Base-by-base conservation (phyloP, 805 yeast genomes). In the Tetrapisispora iriomotensis region DNA sequence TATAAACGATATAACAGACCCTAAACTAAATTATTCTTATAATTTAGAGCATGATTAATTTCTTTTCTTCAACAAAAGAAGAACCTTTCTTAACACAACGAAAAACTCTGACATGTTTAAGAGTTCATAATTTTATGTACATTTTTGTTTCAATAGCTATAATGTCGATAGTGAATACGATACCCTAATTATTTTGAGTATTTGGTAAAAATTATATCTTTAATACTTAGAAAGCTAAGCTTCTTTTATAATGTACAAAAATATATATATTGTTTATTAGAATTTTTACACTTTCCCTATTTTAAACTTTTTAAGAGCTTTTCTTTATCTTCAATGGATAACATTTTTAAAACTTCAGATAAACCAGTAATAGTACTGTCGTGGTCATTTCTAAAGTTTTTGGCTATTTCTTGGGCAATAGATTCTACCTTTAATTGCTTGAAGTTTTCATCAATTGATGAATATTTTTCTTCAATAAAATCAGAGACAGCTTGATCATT, bases 381-480 rank as follows among this genome's bases (percentile, higher is more conserved):
- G 62, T 72, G 66, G 59, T 75, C 77, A 44, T 62, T 62, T 66
- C 77, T 73, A 48, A 76, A 67, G 41, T 77, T 62, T 48, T 71
- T 71, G 33, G 82, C 77, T 53, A 83, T 64, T 33, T 72, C 75
- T 58, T 75, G 77, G 47, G 81, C 81, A 45, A 77, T 72, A 30
- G 74, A 67, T 57, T 82, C 92, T 38, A 70, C 62, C 65, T 77
- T 79, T 64, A 83, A 68, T 46, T 74, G 73, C 55, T 71, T 78
- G 51, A 83, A 68, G 49, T 68, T 69, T 36, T 71, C 65, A 44
- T 81, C 81, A 44, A 85, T 68, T 41, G 70, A 58, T 40, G 70
- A 67, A 56, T 78, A 87, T 64, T 82, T 78, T 49, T 76, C 79
- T 64, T 86, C 96, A 51, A 86, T 80, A 87, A 88, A 88, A 44